Percentiles rank a stretch among this genome's conserved stretches.
These are phyloP conservation scores for Leccinum subtestaceum DNA, from an alignment of 768 basidiomycete genomes.

Conservation along the genomic window DNA sequence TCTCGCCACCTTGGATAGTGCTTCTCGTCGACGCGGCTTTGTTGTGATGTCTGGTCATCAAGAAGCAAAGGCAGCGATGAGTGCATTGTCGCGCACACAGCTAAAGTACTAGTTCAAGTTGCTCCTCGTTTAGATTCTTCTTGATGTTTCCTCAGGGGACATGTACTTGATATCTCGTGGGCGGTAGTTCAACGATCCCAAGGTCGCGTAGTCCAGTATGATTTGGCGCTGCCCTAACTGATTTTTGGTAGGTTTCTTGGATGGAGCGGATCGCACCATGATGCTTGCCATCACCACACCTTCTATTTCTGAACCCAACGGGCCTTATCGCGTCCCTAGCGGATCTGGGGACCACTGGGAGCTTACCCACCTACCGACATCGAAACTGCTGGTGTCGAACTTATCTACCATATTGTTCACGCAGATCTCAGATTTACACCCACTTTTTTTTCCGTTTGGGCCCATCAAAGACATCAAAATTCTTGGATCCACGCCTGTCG, in stretches of 20 bases:
- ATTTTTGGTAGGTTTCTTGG: constrained; percentile 59
- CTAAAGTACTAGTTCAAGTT: constrained; percentile 49
- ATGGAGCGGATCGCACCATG: constrained; percentile 75
- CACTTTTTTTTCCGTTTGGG: constrained; percentile 74
- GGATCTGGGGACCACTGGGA: constrained; percentile 37
- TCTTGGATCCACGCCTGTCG: constrained; percentile 36
- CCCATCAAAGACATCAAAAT: constrained; percentile 60
- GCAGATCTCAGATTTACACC: constrained; percentile 62
- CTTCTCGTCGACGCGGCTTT: constrained; percentile 80
- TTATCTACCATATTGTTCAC: constrained; percentile 67
- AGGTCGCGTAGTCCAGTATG: constrained; percentile 39
- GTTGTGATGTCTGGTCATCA: constrained; percentile 75
- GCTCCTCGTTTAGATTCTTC: background rate
- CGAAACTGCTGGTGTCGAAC: constrained; percentile 59
- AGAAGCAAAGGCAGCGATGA: constrained; percentile 70
- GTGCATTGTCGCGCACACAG: constrained; percentile 60
- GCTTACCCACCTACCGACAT: constrained; percentile 40
- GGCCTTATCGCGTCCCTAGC: constrained; percentile 22
- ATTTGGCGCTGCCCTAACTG: constrained; percentile 4
- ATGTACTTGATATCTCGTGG: constrained; percentile 80
- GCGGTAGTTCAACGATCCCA: constrained; percentile 85
- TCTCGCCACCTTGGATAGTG: constrained; percentile 79
- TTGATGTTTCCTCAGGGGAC: constrained; percentile 46
- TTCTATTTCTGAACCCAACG: constrained; percentile 28
- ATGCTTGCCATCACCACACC: constrained; percentile 50